Conservation (phyloP, 2,329 filamentous ascomycete genomes). For the Fusarium sp. region DNA sequence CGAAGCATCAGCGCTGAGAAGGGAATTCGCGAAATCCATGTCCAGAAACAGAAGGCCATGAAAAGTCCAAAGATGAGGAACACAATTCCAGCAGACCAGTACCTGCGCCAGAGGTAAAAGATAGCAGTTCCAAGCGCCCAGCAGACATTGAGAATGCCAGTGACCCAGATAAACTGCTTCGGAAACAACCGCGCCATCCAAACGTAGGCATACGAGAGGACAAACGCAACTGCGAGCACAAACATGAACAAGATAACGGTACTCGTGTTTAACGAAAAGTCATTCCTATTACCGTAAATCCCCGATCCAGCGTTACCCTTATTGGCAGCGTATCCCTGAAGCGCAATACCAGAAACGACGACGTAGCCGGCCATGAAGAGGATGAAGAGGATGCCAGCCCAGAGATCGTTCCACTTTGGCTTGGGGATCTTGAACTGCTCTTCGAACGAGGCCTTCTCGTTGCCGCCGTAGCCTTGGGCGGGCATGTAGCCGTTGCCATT, state of each 20-base stretch:
- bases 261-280: slow-evolving; percentile 79
- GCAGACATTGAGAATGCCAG: slow-evolving; percentile 86
- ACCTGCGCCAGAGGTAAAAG: slow-evolving; percentile 81
- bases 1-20: slow-evolving; percentile 92
- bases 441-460: slow-evolving; percentile 72
- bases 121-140: slow-evolving; percentile 87
- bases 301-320: slow-evolving; percentile 73
- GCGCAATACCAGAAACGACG: slow-evolving; percentile 78
- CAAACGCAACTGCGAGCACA: slow-evolving; percentile 76
- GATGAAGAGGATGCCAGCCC: slow-evolving; percentile 85
- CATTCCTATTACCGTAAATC: slow-evolving; percentile 76
- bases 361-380: slow-evolving; percentile 77
- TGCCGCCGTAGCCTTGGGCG: slow-evolving; percentile 49
- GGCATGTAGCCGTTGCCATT: slow-evolving; percentile 49
- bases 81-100: slow-evolving; percentile 87
- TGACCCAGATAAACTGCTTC: slow-evolving; percentile 92
- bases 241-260: slow-evolving; percentile 88
- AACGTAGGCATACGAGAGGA: slow-evolving; percentile 82
- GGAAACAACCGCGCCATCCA: slow-evolving; percentile 80
- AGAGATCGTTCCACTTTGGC: slow-evolving; percentile 91
- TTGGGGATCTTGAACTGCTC: slow-evolving; percentile 83
- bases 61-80: slow-evolving; percentile 83
- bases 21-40: slow-evolving; percentile 90
- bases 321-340: slow-evolving; percentile 77
- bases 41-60: slow-evolving; percentile 83